Evolutionary conservation across 768 basidiomycete species (phyloP).

Genomic region (Clitopilus passeckerianus): DNA sequence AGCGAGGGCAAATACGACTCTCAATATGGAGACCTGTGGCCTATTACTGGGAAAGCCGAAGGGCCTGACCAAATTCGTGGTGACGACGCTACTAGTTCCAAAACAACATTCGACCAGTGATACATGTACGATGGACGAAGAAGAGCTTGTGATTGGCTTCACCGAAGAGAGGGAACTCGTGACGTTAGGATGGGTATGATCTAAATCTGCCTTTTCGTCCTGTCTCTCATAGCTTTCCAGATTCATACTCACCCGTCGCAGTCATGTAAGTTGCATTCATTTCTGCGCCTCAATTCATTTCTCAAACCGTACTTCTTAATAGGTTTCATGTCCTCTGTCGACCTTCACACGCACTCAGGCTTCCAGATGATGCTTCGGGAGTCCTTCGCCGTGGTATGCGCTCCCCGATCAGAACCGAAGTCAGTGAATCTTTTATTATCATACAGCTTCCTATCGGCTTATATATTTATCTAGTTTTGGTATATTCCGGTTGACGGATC

Average conservation of each 20-base stretch:
- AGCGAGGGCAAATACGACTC: slow-evolving; percentile 71
- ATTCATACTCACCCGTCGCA: slow-evolving; percentile 93
- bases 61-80: slow-evolving; percentile 51
- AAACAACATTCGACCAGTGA: slow-evolving; percentile 85
- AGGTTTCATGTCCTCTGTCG: slow-evolving; percentile 94
- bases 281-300: background rate
- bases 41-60: slow-evolving; percentile 68
- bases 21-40: slow-evolving; percentile 85
- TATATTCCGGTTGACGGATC: slow-evolving; percentile 87
- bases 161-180: slow-evolving; percentile 78
- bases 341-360: slow-evolving; percentile 85
- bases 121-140: slow-evolving; percentile 91
- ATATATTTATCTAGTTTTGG: slow-evolving; percentile 54
- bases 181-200: slow-evolving; percentile 85
- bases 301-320: slow-evolving; percentile 4
- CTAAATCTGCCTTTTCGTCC: background rate
- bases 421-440: slow-evolving; percentile 17
- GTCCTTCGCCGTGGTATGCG: slow-evolving; percentile 90
- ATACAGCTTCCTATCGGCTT: background rate
- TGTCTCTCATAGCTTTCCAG: slow-evolving; percentile 26
- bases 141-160: slow-evolving; percentile 82
- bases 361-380: slow-evolving; percentile 91
- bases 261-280: slow-evolving; percentile 50
- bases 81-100: slow-evolving; percentile 85
- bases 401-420: slow-evolving; percentile 75